Evolutionary conservation across 2,329 filamentous ascomycete species (phyloP).

Genomic region (Verticillium dahliae): DNA sequence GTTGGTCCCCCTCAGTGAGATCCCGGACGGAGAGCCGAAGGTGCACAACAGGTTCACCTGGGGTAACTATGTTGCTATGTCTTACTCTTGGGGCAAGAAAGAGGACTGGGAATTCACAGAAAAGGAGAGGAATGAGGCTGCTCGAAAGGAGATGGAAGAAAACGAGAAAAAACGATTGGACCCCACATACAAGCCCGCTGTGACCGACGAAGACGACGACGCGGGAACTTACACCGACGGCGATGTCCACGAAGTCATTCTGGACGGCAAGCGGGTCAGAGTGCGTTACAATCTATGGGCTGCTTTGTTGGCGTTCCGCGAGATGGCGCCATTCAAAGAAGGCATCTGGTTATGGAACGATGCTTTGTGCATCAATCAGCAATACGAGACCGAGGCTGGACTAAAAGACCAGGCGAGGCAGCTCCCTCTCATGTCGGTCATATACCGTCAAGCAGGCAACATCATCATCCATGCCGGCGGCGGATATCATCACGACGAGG

Average conservation of each 20-base stretch:
- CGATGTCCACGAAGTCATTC: not conserved
- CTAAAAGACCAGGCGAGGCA: conserved; percentile 8
- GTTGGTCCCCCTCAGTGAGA: too few relatives aligned
- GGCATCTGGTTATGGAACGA: conserved; percentile 16
- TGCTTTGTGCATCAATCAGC: conserved; percentile 17
- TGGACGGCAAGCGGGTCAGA: not conserved
- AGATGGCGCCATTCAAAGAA: not conserved
- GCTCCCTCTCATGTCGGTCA: conserved; percentile 15
- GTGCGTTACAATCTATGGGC: not conserved
- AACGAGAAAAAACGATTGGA: too few relatives aligned
- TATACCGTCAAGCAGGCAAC: conserved; percentile 15
- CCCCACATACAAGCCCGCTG: too few relatives aligned
- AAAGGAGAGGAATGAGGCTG: too few relatives aligned
- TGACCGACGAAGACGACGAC: too few relatives aligned
- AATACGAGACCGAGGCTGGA: conserved; percentile 12
- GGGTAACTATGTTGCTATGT: conserved; percentile 12
- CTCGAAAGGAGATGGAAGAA: too few relatives aligned
- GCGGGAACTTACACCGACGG: too few relatives aligned
- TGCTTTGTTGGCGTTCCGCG: not conserved
- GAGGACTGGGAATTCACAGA: too few relatives aligned
- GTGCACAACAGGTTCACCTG: too few relatives aligned
- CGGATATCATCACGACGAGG: not conserved
- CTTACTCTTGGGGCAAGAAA: conserved; percentile 14
- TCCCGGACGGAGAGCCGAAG: too few relatives aligned
- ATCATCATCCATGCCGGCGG: conserved; percentile 17